Evolutionary conservation across 176 grass and related monocot genomes (phyloP).

Genomic region (Phoenix roebelenii): DNA sequence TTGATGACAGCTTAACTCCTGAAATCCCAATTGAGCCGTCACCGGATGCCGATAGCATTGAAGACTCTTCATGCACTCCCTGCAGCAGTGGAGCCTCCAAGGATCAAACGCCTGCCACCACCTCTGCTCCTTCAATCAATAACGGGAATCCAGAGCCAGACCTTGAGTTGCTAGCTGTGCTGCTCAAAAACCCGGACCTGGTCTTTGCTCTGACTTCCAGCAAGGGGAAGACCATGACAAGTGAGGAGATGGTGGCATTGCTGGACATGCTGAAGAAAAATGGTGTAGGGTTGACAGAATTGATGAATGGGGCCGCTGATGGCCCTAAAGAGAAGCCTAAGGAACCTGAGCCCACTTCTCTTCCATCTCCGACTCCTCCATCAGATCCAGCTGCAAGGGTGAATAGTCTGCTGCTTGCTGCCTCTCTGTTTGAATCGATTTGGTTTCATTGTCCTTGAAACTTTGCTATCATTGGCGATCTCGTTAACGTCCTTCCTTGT

Average conservation of each 20-base stretch:
- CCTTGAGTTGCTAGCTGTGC: slow-evolving; percentile 78
- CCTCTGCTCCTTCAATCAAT: slow-evolving; percentile 18
- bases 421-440: no score
- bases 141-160: slow-evolving; percentile 38
- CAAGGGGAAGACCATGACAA: slow-evolving; percentile 29
- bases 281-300: slow-evolving; percentile 51
- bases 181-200: slow-evolving; percentile 87
- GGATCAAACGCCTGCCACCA: slow-evolving; percentile 14
- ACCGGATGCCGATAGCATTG: slow-evolving; percentile 37
- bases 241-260: slow-evolving; percentile 59
- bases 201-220: slow-evolving; percentile 85
- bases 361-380: slow-evolving; percentile 86
- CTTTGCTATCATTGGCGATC: no score
- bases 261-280: slow-evolving; percentile 83
- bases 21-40: slow-evolving; percentile 78
- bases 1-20: slow-evolving; percentile 77
- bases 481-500: not conserved
- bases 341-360: slow-evolving; percentile 33
- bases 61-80: not conserved
- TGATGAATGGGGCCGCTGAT: slow-evolving; percentile 39
- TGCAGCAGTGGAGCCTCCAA: slow-evolving; percentile 10
- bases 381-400: slow-evolving; percentile 49
- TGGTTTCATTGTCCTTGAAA: no score
- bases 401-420: slow-evolving; percentile 1
- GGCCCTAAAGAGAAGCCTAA: slow-evolving; percentile 14